Base-by-base conservation (phyloP, 2,329 filamentous ascomycete genomes). In the Fusarium humuli region DNA sequence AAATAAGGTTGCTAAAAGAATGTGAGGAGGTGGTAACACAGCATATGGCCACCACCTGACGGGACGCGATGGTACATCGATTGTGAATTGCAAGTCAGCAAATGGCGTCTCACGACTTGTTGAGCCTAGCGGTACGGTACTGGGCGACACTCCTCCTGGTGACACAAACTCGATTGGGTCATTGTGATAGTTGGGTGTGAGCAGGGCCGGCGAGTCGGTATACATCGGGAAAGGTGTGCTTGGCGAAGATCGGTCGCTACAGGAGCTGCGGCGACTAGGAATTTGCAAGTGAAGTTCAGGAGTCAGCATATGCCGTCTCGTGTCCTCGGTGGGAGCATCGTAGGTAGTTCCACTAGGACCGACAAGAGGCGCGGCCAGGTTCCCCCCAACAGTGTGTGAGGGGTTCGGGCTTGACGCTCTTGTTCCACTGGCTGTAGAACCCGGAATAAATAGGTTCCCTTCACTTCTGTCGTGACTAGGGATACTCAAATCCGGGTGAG, bases 31-130 rank as follows among this genome's bases (percentile, higher is more conserved):
- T 5, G 94, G 93, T 7, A 97, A 81, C 22, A 92, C 71, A 7
- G 81, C 83, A 77, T 94, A 92, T 4, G 94, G 94, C 94, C 94
- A 98, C 91, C 94, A 97, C 47, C 79, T 85, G 44, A 92, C 83
- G 8, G 81, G 86, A 25, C 67, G 67, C 72, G 80, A 85, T 54
- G 75, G 82, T 58, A 57, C 78, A 74, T 69, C 83, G n/a, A 71
- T 67, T 23, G 77, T 70, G 27, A 77, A 77, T 20, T 84, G 79
- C 45, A 86, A 77, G 40, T 80, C 79, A 23, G 82, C 81, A 69
- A 87, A 85, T 60, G 83, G 83, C 80, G 62, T 86, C 82, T 74
- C 86, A 71, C 73, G 83, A 79, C 50, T 87, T 42, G 65, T 58
- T 12, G 67, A 49, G 18, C 60, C 75, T 25, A 76, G 61, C 20